Evolutionary conservation across 495 filamentous ascomycete genomes (phyloP), one percentile per base, ranked within the genome.

Genomic region (Neurospora sp.): DNA sequence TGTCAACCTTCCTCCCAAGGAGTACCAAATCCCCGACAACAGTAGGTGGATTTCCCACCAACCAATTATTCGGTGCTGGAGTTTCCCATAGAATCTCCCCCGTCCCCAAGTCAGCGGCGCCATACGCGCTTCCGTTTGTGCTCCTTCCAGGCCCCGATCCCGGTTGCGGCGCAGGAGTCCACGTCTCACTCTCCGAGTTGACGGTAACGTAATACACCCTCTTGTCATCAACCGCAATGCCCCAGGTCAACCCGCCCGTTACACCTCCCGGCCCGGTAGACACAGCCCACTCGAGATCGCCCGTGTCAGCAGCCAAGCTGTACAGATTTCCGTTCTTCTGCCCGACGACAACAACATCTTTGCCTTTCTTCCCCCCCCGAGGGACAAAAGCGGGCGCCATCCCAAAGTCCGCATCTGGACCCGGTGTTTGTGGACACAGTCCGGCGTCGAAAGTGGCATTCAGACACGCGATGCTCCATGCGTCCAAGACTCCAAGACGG

Each of bases 281-380:
- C 20, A 74, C 76, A 2, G 79, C 44, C 82, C 83, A 84, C 53
- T 76, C 71, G 11, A 81, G 41, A 2, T 41, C 35, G 3, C 83
- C 83, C 20, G 74, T 72, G 11, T 75, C 69, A 2, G 83, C 81
- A 0, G 75, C 74, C 44, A 85, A 68, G 1, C 79, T 73, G 41
- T 80, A 81, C 22, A 85, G 73, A 39, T 74, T 76, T 2, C 81
- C 83, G 73, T 79, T 81, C 76, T 85, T 85, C 78, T 81, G 80
- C 11, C 83, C 82, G 0, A 81, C 71, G 6, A 82, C 76, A 8
- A 85, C 16, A 22, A 77, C 72, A 72, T 83, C 81, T 27, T 70
- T 59, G n/a, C 72, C 70, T 31, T 70, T 72, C 20, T 71, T 74
- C 2, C 74, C 73, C 18, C 40, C 40, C 42, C 37, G 2, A 42